Conservation (phyloP, 768 basidiomycete species). For the Calvatia gigantea region DNA sequence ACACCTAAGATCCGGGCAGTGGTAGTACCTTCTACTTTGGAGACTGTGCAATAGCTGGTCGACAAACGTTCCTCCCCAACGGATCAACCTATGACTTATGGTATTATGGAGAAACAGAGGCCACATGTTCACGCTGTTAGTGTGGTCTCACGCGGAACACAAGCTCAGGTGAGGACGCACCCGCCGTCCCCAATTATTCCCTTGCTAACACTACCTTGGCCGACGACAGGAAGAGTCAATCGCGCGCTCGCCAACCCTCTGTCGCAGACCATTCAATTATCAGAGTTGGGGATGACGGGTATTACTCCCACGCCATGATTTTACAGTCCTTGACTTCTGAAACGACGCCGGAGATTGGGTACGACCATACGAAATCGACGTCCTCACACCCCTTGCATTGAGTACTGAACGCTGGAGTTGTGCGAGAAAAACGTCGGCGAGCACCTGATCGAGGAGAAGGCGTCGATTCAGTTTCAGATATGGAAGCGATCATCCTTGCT, state of each 20-base stretch:
- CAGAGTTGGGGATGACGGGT: constrained; percentile 44
- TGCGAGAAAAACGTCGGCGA: constrained; percentile 18
- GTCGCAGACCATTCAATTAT: constrained; percentile 42
- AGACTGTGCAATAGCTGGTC: constrained; percentile 36
- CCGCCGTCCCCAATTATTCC: too few species aligned
- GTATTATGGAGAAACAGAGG: not conserved
- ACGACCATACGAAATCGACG: constrained; percentile 54
- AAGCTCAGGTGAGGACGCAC: constrained; percentile 31
- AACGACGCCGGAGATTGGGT: constrained; percentile 54
- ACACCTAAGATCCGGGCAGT: constrained; percentile 31
- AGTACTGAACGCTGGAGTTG: constrained; percentile 57
- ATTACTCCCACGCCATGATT: constrained; percentile 70
- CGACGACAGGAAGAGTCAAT: constrained; percentile 65
- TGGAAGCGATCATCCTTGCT: constrained; percentile 23
- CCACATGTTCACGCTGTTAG: constrained; percentile 32
- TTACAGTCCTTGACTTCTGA: constrained; percentile 53
- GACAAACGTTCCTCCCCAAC: constrained; percentile 4
- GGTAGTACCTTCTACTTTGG: constrained; percentile 50
- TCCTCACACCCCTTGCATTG: constrained; percentile 66
- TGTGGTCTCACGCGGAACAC: constrained; percentile 58
- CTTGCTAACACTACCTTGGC: not conserved
- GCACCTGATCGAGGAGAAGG: not conserved
- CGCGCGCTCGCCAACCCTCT: constrained; percentile 71
- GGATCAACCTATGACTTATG: not conserved
- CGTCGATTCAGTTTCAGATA: constrained; percentile 8